phyloP scores from a whole-genome alignment of 345 rosid species.

The Ailanthus altissimus region DNA sequence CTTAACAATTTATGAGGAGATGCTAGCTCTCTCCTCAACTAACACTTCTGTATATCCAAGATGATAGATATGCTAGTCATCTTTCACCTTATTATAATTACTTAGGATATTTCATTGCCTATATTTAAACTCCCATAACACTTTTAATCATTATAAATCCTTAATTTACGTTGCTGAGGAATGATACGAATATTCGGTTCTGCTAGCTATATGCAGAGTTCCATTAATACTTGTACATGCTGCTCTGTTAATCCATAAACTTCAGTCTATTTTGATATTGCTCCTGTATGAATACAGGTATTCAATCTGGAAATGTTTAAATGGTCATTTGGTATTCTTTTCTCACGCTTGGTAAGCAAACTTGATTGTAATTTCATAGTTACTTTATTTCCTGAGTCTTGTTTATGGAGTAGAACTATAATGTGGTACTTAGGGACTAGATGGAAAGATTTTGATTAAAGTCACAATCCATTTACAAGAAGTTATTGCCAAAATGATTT shows the following conservation, averaged over 20 bases:
- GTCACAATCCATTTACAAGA: neutral
- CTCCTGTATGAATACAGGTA: slow-evolving; percentile 47
- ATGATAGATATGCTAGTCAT: no score
- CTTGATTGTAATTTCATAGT: slow-evolving; percentile 2
- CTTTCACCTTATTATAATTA: neutral
- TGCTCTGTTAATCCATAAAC: neutral
- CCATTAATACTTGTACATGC: neutral
- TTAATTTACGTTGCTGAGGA: slow-evolving; percentile 2
- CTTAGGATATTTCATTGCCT: neutral
- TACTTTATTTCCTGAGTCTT: neutral
- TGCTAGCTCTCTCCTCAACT: no score
- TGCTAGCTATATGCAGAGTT: neutral
- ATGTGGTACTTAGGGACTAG: neutral
- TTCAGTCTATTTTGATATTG: slow-evolving; percentile 24
- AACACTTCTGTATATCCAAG: no score
- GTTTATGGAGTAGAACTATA: slow-evolving; percentile 1
- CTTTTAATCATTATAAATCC: neutral
- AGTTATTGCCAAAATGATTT: neutral
- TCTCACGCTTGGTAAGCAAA: slow-evolving; percentile 88
- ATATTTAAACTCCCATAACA: neutral
- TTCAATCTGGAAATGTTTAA: slow-evolving; percentile 86
- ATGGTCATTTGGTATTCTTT: slow-evolving; percentile 96
- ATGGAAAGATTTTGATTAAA: neutral
- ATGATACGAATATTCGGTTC: slow-evolving; percentile 4
- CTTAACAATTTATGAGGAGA: neutral